Evolutionary conservation across 345 rosid genomes (phyloP).

Genomic region (Acer negundo): DNA sequence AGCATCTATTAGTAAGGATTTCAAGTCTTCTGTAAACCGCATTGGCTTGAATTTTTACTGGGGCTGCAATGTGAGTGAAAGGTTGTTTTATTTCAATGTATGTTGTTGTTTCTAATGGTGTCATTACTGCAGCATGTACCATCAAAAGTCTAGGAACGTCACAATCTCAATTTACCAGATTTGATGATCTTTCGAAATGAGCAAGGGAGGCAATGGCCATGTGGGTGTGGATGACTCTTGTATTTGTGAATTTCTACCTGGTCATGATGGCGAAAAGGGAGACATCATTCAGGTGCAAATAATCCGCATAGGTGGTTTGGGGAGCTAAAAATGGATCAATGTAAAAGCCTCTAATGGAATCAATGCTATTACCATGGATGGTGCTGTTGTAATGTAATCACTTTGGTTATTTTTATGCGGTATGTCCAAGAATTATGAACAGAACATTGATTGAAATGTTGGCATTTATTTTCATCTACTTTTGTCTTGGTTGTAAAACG

Average conservation of each 20-base stretch:
- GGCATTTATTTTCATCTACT: too few species aligned
- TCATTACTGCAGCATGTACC: conserved; percentile 12
- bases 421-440: too few species aligned
- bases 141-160: background rate
- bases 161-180: conserved; percentile 6
- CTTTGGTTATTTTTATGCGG: too few species aligned
- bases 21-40: background rate
- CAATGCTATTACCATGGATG: too few species aligned
- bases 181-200: conserved; percentile 10
- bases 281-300: conserved; percentile 16
- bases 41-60: background rate
- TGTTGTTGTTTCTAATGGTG: background rate
- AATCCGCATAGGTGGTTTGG: background rate
- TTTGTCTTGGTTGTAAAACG: too few species aligned
- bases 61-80: background rate
- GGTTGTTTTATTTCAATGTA: background rate
- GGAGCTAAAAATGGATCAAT: background rate
- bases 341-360: too few species aligned
- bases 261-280: background rate
- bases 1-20: background rate
- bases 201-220: background rate
- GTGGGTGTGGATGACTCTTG: background rate
- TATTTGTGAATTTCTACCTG: conserved; percentile 13
- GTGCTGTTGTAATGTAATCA: too few species aligned
- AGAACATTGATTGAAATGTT: too few species aligned